Percentiles rank a stretch among this genome's conserved stretches.
phyloP scores from a whole-genome alignment of 2,329 filamentous ascomycete genomes.

The Trichoderma simmonsii region DNA sequence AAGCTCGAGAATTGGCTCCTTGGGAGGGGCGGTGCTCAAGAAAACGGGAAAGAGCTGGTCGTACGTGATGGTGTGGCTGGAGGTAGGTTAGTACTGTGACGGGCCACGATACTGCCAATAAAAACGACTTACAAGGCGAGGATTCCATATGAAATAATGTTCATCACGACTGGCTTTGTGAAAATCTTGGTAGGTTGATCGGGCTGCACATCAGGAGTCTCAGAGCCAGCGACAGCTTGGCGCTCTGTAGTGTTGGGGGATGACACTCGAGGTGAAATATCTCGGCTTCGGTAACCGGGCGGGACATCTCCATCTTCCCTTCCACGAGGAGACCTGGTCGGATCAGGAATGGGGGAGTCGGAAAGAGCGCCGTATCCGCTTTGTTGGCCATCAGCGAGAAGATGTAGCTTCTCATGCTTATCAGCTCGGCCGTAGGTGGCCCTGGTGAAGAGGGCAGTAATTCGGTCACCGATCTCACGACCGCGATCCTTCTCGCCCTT shows the following conservation, averaged over 20 bases:
- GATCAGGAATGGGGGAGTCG: not conserved
- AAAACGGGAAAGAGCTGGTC: slow-evolving; percentile 93
- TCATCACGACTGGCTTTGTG: slow-evolving; percentile 78
- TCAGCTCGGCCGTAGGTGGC: slow-evolving; percentile 36
- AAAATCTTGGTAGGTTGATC: slow-evolving; percentile 57
- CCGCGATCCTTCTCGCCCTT: slow-evolving; percentile 74
- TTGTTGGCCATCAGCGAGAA: slow-evolving; percentile 59
- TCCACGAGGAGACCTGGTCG: not conserved
- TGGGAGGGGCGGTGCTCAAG: slow-evolving; percentile 63
- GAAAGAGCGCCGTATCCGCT: slow-evolving; percentile 57
- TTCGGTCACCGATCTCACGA: slow-evolving; percentile 69
- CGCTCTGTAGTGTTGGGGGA: slow-evolving; percentile 29
- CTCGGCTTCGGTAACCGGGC: slow-evolving; percentile 62
- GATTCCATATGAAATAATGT: slow-evolving; percentile 87
- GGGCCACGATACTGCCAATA: not conserved
- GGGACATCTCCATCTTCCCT: slow-evolving; percentile 47
- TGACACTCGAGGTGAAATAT: slow-evolving; percentile 50
- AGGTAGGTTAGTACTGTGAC: slow-evolving; percentile 20
- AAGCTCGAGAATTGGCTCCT: slow-evolving; percentile 53
- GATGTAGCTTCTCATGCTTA: slow-evolving; percentile 56
- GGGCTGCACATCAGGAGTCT: not conserved
- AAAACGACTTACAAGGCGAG: slow-evolving; percentile 75
- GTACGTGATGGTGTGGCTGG: slow-evolving; percentile 92
- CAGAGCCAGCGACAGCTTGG: slow-evolving; percentile 5
- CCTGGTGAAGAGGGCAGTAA: slow-evolving; percentile 48